Conservation (phyloP, 1,284 basidiomycete species). For the Cutaneotrichosporon cutaneum region DNA sequence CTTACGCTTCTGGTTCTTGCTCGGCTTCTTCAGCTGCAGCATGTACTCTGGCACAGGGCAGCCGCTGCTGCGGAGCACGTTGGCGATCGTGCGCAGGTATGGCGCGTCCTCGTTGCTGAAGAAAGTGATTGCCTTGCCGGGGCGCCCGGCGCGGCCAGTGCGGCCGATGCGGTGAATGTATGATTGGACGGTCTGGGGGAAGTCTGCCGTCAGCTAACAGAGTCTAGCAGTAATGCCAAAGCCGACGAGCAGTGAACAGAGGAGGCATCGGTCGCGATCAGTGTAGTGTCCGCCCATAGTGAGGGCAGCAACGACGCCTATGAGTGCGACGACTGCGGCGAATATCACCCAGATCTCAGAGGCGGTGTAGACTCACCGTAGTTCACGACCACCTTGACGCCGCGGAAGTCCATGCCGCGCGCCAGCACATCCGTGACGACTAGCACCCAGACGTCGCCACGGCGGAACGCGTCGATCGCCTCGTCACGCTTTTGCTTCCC, state of each 20-base stretch:
- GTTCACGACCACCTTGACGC: constrained; percentile 91
- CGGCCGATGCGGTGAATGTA: constrained; percentile 96
- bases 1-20: constrained; percentile 77
- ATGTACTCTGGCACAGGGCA: constrained; percentile 90
- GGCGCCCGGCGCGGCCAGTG: constrained; percentile 87
- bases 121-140: constrained; percentile 90
- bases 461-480: constrained; percentile 77
- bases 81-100: constrained; percentile 92
- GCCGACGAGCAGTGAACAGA: no score
- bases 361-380: constrained; percentile 56
- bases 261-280: no score
- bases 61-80: constrained; percentile 86
- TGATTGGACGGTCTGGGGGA: constrained; percentile 87
- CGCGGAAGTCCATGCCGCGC: constrained; percentile 96
- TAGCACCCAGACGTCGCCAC: constrained; percentile 86
- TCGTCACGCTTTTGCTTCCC: constrained; percentile 83
- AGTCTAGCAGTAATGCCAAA: no score
- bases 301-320: no score
- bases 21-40: constrained; percentile 77
- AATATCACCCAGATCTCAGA: no score
- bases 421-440: constrained; percentile 94
- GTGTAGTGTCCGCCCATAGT: no score
- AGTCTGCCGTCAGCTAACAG: constrained; percentile 62
- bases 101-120: constrained; percentile 92
- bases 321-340: no score